Conservation (phyloP, 108 stramenopile species). For the Discostella pseudostelligera region DNA sequence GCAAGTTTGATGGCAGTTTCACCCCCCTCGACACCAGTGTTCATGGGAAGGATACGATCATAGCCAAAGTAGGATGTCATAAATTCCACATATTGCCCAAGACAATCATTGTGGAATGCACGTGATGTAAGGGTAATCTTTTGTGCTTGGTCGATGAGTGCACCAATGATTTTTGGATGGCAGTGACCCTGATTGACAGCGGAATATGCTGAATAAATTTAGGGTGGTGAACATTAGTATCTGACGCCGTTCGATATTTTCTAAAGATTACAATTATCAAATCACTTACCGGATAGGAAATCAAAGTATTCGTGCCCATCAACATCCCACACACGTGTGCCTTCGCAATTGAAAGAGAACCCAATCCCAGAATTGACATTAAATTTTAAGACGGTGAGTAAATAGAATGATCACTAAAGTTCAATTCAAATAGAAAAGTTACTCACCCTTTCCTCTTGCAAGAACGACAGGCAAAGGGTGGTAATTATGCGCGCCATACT, state of each 20-base stretch:
- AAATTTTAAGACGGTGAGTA: not conserved
- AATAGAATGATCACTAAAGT: not conserved
- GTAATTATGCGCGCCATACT: slow-evolving; percentile 96
- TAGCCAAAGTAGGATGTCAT: slow-evolving; percentile 91
- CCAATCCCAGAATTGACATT: not conserved
- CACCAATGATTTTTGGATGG: slow-evolving; percentile 95
- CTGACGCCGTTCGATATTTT: not conserved
- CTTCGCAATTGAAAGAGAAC: slow-evolving; percentile 15
- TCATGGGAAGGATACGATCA: slow-evolving; percentile 98
- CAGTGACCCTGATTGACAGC: slow-evolving; percentile 99
- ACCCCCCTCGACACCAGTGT: slow-evolving; percentile 99
- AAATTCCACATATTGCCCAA: slow-evolving; percentile 92
- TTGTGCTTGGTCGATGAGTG: slow-evolving; percentile 89
- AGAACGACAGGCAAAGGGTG: slow-evolving; percentile 97
- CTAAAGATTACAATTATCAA: not conserved
- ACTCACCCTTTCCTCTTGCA: slow-evolving; percentile 57
- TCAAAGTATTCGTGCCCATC: slow-evolving; percentile 92
- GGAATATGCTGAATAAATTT: slow-evolving; percentile 75
- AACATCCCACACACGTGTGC: slow-evolving; percentile 76
- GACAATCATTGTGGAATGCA: slow-evolving; percentile 96
- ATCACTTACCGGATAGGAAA: slow-evolving; percentile 73
- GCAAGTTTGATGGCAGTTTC: slow-evolving; percentile 98
- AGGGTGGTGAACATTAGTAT: not conserved
- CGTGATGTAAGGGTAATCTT: slow-evolving; percentile 94
- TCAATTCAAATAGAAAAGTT: not conserved